Base-by-base conservation (phyloP, 1,139 yeast species). In the Saccharomyces pastorianus region DNA sequence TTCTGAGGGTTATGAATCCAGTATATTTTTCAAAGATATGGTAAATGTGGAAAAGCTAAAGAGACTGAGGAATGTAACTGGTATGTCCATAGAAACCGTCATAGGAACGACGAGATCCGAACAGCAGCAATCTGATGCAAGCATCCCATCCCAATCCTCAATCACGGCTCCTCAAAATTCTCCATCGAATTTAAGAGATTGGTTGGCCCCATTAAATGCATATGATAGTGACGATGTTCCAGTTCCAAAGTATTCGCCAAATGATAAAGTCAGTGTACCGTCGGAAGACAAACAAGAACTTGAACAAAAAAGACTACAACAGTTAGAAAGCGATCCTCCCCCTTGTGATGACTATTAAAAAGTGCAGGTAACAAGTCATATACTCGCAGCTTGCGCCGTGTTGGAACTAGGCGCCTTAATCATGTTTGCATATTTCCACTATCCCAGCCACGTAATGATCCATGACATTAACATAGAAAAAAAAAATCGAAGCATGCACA, bases 11-110 rank as follows among this genome's bases (percentile, higher is more conserved):
- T 38, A 38, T 49, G 67, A 64, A 34, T 59, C 62, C 7, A 59
- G 56, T 47, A 65, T 65, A 48, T 60, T 58, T 27, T 67, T 58
- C 55, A 58, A 61, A 51, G 80, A 76, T 14, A 82, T 85, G 67
- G 78, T 88, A 51, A 88, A 89, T 64, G 91, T 95, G 2, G 96
- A 88, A 70, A 79, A 79, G 62, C 76, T 84, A 61, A 88, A 88
- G 66, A 72, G 89, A 55, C 78, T 83, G 73, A 83, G 83, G 59
- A 88, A 89, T 64, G 89, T 88, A 34, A 75, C 89, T 7, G 89
- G 89, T 46, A 71, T 88, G 61, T 88, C 91, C 53, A 80, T 88
- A 1, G 96, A 88, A 69, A 79, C 88, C 1, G 76, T 88, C 17
- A 78, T 89, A 38, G 97, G 97, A 5, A 89, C 96, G 0, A 83